Evolutionary conservation across 305 asterid species (phyloP), one percentile per base, ranked within the genome.

Genomic region (Ilex paraguariensis): DNA sequence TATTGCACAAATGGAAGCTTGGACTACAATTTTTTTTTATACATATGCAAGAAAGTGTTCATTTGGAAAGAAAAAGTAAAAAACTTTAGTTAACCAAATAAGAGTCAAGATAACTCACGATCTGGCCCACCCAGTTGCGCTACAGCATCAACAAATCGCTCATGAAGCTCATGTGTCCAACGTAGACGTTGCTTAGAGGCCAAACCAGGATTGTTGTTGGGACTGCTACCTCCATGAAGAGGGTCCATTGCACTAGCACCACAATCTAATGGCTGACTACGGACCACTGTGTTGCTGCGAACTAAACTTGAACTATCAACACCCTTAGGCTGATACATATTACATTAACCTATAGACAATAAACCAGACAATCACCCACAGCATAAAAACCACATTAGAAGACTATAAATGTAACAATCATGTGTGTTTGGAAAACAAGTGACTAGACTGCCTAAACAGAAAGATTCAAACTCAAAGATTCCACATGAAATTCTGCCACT

Each of bases 111-210:
- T 10, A 72, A 77, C 96, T 84, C 72, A 88, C 96, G 76, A 65
- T 88, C 96, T 33, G 96, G 96, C 48, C 96, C 96, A 64, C 95
- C 96, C 70, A 88, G 95, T 66, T 88, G 95, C 17, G 96, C 96
- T 49, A 88, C 96, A 70, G 96, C 85, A 75, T 88, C 96, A 68
- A 86, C 84, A 74, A 88, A 86, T 65, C 95, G 87, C 59, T 88
- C 96, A 42, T 88, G 96, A 71, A 88, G 96, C 69, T 88, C 95
- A 32, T 86, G 87, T 52, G 95, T 88, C 96, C 96, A 88, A 17
- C 95, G 96, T 65, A 88, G 92, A 62, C 96, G 85, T 62, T 86
- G 95, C 76, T 81, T 88, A 11, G 96, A 88, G 17, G 95, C 84
- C 58, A 84, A 73, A 77, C 71, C 85, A 40, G 80, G 64, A 67